Evolutionary conservation across 2,329 filamentous ascomycete genomes (phyloP).

Genomic region (Pezicula rhizophila): DNA sequence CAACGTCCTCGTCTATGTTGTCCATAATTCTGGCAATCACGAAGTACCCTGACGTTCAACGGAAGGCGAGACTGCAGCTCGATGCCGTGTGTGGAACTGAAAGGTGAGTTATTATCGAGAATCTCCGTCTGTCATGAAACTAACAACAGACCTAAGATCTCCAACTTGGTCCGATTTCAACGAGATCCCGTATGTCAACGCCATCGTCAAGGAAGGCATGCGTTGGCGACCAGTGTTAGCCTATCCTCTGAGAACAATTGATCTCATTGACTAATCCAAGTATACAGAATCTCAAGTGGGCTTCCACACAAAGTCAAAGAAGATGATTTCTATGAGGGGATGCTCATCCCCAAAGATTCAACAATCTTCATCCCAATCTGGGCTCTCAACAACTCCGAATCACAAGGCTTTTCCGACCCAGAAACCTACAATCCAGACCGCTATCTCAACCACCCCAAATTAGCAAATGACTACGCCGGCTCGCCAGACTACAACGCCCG

Average conservation of each 20-base stretch:
- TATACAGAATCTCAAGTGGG: conserved; percentile 3
- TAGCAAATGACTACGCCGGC: background rate
- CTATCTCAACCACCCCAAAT: conserved; percentile 14
- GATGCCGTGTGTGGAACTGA: background rate
- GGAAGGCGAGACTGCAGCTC: background rate
- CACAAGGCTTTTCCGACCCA: conserved; percentile 32
- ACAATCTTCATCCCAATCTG: conserved; percentile 31
- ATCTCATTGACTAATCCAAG: background rate
- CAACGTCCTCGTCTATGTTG: background rate
- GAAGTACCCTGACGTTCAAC: background rate
- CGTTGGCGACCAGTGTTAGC: conserved; percentile 33
- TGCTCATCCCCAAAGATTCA: conserved; percentile 30
- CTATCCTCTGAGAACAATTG: background rate
- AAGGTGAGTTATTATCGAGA: background rate
- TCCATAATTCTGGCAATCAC: background rate
- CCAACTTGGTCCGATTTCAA: conserved; percentile 38
- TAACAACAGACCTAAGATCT: conserved; percentile 28
- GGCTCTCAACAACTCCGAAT: conserved; percentile 27
- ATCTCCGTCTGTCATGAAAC: background rate
- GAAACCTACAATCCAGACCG: conserved; percentile 36
- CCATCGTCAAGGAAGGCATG: conserved; percentile 34
- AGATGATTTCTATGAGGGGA: conserved; percentile 27
- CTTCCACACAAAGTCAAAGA: conserved; percentile 22
- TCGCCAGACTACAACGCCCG: conserved; percentile 6
- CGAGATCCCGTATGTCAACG: conserved; percentile 35